Percentiles rank a stretch among this genome's conserved stretches.
Evolutionary conservation across 805 yeast species (phyloP).

Genomic region (Saturnispora silvae): DNA sequence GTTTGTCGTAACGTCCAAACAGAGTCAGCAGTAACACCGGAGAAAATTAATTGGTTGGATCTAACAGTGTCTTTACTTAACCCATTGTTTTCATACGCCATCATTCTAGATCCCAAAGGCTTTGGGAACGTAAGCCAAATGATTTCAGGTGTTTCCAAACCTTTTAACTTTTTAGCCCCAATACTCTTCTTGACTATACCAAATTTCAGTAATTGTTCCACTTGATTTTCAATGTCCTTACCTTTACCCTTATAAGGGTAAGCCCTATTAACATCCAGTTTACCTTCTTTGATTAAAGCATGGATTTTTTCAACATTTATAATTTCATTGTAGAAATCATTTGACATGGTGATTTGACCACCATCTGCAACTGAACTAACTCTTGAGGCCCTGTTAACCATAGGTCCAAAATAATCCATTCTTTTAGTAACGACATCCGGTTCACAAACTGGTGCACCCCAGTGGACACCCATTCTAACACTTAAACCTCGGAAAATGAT

Average conservation of each 20-base stretch:
- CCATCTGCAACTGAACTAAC: conserved; percentile 95
- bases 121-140: conserved; percentile 73
- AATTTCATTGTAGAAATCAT: conserved; percentile 70
- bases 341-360: conserved; percentile 87
- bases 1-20: conserved; percentile 37
- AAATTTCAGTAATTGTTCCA: conserved; percentile 49
- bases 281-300: conserved; percentile 27
- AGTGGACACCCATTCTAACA: conserved; percentile 96
- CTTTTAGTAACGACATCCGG: conserved; percentile 88
- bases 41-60: conserved; percentile 18
- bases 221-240: conserved; percentile 48
- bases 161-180: conserved; percentile 87
- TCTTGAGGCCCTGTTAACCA: conserved; percentile 92
- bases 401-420: conserved; percentile 98
- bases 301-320: conserved; percentile 43
- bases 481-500: conserved; percentile 78
- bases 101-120: conserved; percentile 49
- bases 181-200: conserved; percentile 60
- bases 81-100: conserved; percentile 24
- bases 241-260: conserved; percentile 32
- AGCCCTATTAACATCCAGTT: conserved; percentile 26
- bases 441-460: conserved; percentile 97
- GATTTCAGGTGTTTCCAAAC: conserved; percentile 85
- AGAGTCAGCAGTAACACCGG: conserved; percentile 23
- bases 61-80: conserved; percentile 18